phyloP scores from a whole-genome alignment of 352 stramenopile species.

The Phytophthora vignae region DNA sequence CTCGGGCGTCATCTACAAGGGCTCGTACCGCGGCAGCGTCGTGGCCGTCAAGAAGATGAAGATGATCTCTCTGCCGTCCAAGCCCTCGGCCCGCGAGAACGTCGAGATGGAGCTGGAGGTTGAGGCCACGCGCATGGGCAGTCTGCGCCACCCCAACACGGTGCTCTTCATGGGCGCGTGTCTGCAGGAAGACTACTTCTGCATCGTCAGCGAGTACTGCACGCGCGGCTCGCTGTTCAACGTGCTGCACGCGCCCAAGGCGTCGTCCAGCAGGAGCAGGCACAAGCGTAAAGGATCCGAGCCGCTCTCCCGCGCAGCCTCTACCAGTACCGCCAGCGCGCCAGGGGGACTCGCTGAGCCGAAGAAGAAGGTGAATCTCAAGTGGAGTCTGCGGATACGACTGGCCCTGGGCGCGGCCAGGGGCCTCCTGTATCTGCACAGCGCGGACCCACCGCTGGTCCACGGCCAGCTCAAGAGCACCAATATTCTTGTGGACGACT shows the following conservation, averaged over 20 bases:
- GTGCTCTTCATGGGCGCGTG: conserved; percentile 99
- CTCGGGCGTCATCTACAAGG: conserved; percentile 86
- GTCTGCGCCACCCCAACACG: conserved; percentile 98
- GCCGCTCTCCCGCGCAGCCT: conserved; percentile 16
- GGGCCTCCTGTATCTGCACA: conserved; percentile 87
- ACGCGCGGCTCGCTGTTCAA: conserved; percentile 96
- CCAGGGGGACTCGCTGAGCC: conserved; percentile 19
- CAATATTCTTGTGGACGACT: conserved; percentile 91
- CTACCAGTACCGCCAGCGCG: conserved; percentile 29
- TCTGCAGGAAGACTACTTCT: conserved; percentile 95
- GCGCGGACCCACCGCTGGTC: conserved; percentile 82
- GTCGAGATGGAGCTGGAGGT: conserved; percentile 88
- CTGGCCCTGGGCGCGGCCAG: conserved; percentile 82
- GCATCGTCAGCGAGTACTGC: conserved; percentile 97
- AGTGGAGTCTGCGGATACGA: conserved; percentile 83
- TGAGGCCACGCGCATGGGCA: conserved; percentile 86
- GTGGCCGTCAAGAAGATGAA: conserved; percentile 91
- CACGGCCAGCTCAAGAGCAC: conserved; percentile 90
- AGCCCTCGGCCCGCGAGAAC: conserved; percentile 66
- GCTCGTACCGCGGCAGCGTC: conserved; percentile 83
- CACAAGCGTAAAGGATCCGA: conserved; percentile 43
- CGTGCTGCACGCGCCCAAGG: conserved; percentile 83
- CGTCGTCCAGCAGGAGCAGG: conserved; percentile 36
- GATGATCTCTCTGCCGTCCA: conserved; percentile 70
- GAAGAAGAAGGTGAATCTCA: conserved; percentile 73